Conservation (phyloP, 306 rosid genomes). For the Trifolium fragiferum region DNA sequence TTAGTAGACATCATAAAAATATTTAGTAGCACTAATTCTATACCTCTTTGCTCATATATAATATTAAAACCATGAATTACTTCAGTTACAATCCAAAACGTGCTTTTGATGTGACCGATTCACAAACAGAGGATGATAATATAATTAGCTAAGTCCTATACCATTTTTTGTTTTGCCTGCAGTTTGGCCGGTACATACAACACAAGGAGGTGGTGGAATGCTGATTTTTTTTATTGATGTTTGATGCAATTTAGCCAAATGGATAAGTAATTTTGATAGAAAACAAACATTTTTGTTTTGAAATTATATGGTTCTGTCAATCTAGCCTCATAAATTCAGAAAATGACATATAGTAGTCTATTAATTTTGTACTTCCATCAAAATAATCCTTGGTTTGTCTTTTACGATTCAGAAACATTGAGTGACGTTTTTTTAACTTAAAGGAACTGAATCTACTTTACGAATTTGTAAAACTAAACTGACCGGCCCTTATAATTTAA, state of each 20-base stretch:
- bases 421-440: no score
- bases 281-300: background rate
- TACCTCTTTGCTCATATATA: no score
- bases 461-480: no score
- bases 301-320: background rate
- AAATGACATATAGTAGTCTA: background rate
- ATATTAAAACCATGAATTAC: no score
- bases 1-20: no score
- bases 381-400: background rate
- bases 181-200: background rate
- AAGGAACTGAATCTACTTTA: background rate
- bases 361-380: background rate
- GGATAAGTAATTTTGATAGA: background rate
- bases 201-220: background rate
- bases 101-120: background rate
- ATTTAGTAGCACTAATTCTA: no score
- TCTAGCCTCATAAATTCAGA: background rate
- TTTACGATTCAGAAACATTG: background rate
- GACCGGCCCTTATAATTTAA: background rate
- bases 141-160: background rate
- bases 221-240: background rate
- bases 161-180: background rate
- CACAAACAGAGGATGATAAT: background rate
- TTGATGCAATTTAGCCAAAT: constrained; percentile 4
- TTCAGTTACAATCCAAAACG: background rate